These are phyloP conservation scores for Sugiyamaella chiloensis DNA, from an alignment of 805 yeast species.

Conservation along the genomic window DNA sequence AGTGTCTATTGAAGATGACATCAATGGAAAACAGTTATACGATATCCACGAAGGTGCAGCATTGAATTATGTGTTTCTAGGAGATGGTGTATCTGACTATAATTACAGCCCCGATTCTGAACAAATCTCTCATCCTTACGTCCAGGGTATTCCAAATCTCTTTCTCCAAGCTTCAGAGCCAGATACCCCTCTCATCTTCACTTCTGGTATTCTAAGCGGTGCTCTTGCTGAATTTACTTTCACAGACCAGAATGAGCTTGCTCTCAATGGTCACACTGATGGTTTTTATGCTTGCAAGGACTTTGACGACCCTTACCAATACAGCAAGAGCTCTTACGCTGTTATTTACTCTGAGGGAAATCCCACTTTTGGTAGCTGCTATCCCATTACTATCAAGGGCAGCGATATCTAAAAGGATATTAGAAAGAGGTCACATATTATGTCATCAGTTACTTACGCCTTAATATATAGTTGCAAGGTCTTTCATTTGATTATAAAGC, in stretches of 20 bases:
- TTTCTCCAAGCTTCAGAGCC: not conserved
- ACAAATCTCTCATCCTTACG: not conserved
- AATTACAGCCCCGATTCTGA: not conserved
- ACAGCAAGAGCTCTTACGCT: not conserved
- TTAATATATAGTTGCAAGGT: no score
- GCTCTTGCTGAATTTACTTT: constrained; percentile 20
- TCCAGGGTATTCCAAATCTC: not conserved
- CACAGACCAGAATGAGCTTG: constrained; percentile 10
- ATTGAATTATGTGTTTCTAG: constrained; percentile 34
- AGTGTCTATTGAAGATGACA: constrained; percentile 5
- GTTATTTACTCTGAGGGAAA: not conserved
- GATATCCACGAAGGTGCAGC: constrained; percentile 46
- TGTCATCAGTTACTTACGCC: no score
- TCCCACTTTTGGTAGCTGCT: not conserved
- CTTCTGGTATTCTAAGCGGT: not conserved
- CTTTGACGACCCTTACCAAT: constrained; percentile 41
- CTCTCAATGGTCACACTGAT: constrained; percentile 7
- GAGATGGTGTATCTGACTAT: not conserved
- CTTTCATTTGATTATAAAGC: no score
- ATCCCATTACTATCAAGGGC: not conserved
- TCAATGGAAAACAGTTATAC: constrained; percentile 2
- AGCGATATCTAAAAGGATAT: no score
- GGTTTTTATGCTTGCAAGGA: constrained; percentile 41
- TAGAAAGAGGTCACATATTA: no score
- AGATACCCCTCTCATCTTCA: not conserved